These are phyloP conservation scores for Dictyostelium citrinum DNA, from an alignment of 78 protist genomes.

Conservation along the genomic window DNA sequence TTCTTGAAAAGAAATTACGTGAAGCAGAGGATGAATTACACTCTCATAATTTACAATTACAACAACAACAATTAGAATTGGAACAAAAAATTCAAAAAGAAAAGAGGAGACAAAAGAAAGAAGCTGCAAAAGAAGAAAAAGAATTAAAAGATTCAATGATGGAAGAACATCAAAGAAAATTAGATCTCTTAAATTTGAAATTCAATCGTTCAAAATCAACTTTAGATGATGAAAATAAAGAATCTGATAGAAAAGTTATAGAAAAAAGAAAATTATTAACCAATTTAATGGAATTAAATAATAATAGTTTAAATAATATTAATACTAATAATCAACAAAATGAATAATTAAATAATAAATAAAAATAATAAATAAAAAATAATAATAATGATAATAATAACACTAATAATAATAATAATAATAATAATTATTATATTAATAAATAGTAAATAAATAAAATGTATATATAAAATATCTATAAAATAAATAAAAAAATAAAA, in stretches of 20 bases:
- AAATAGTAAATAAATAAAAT: no score
- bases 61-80: background rate
- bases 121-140: background rate
- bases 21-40: constrained; percentile 20
- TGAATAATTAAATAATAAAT: background rate
- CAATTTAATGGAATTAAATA: background rate
- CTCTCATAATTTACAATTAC: background rate
- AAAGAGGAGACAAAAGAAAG: constrained; percentile 11
- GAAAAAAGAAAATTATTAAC: constrained; percentile 11
- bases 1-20: background rate
- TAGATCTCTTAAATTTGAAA: background rate
- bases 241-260: background rate
- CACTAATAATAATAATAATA: no score
- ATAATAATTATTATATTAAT: no score
- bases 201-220: background rate
- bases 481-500: no score
- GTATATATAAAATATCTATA: no score
- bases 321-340: background rate
- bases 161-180: constrained; percentile 26
- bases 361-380: no score
- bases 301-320: background rate
- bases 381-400: no score
- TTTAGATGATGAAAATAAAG: background rate
- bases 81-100: background rate
- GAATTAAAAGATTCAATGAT: background rate